Percentiles rank a stretch among this genome's conserved stretches.
These are phyloP conservation scores for Eucalyptus sp. DNA, from an alignment of 345 rosid species.

Conservation along the genomic window DNA sequence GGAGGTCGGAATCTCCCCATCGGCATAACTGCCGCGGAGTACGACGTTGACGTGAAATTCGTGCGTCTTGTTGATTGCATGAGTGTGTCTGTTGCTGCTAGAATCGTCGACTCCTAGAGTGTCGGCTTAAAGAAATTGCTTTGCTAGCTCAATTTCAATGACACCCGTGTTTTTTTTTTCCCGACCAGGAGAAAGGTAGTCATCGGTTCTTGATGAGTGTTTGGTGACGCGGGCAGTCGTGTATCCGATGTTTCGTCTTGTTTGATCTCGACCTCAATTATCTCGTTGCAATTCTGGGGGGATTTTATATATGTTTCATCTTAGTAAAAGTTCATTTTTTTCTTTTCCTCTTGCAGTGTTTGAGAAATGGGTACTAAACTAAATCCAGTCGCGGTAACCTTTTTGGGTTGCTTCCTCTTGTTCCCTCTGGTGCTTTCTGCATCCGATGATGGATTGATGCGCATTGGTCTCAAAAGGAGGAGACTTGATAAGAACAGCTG, in stretches of 20 bases:
- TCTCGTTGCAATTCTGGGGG: neutral
- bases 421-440: slow-evolving; percentile 27
- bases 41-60: neutral
- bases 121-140: neutral
- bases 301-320: neutral
- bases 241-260: neutral
- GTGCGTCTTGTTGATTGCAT: neutral
- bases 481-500: slow-evolving; percentile 41
- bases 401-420: slow-evolving; percentile 30
- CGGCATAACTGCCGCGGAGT: neutral
- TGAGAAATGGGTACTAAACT: slow-evolving; percentile 20
- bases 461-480: slow-evolving; percentile 64
- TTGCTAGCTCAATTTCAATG: neutral
- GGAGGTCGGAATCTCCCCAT: neutral
- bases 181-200: neutral
- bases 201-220: neutral
- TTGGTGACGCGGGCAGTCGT: neutral
- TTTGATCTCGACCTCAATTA: neutral
- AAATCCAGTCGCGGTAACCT: neutral
- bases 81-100: neutral
- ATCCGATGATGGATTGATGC: slow-evolving; percentile 28
- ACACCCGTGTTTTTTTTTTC: neutral
- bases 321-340: neutral
- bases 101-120: neutral
- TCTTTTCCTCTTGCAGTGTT: neutral